A percentile compares a stretch with the other conserved stretches of the same genome.
phyloP scores from a whole-genome alignment of 805 yeast genomes.

The Dipodascopsis uninucleata region DNA sequence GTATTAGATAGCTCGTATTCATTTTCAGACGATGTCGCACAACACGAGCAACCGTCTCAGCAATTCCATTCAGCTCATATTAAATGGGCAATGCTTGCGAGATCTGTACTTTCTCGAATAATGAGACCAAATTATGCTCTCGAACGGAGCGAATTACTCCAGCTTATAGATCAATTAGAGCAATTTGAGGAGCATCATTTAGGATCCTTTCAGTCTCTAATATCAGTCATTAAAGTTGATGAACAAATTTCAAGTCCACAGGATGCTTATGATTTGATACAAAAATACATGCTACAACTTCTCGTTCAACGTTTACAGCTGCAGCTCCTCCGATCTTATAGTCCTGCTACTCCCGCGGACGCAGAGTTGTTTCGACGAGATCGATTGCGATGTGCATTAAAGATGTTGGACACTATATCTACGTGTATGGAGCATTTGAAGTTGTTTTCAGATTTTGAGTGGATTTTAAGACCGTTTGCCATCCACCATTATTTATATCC shows the following conservation, averaged over 20 bases:
- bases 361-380: background rate
- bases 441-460: slow-evolving; percentile 16
- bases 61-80: slow-evolving; percentile 11
- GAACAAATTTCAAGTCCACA: slow-evolving; percentile 13
- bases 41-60: slow-evolving; percentile 17
- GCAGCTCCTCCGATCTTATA: slow-evolving; percentile 8
- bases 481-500: slow-evolving; percentile 6
- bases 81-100: slow-evolving; percentile 14
- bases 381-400: slow-evolving; percentile 10
- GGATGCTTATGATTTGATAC: slow-evolving; percentile 23
- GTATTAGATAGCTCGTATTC: slow-evolving; percentile 3
- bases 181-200: slow-evolving; percentile 19
- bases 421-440: slow-evolving; percentile 16
- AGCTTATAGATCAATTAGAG: background rate
- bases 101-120: slow-evolving; percentile 5
- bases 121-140: slow-evolving; percentile 7
- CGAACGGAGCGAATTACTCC: slow-evolving; percentile 7
- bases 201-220: slow-evolving; percentile 20
- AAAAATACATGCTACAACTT: slow-evolving; percentile 21
- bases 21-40: slow-evolving; percentile 3
- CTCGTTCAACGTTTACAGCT: slow-evolving; percentile 14
- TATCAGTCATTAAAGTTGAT: slow-evolving; percentile 21
- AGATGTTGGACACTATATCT: slow-evolving; percentile 16
- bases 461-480: slow-evolving; percentile 15
- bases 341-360: slow-evolving; percentile 4